Evolutionary conservation across 2,329 filamentous ascomycete genomes (phyloP).

Genomic region (Clonostachys rosea): DNA sequence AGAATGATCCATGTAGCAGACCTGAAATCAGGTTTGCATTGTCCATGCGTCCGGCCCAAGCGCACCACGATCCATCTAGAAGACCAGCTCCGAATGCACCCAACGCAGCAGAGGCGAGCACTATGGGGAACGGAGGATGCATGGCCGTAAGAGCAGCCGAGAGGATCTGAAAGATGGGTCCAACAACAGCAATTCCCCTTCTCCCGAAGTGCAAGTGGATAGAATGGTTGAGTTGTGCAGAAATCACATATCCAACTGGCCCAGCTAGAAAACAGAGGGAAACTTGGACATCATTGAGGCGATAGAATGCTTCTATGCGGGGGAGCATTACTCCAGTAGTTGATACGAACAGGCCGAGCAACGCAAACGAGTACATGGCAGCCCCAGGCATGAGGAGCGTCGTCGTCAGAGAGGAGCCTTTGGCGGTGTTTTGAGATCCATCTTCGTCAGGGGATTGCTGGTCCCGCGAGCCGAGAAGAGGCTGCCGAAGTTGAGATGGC

Average conservation of each 20-base stretch:
- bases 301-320: conserved; percentile 25
- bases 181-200: conserved; percentile 25
- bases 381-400: background rate
- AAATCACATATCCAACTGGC: conserved; percentile 35
- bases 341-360: conserved; percentile 16
- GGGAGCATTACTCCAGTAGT: conserved; percentile 17
- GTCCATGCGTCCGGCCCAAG: conserved; percentile 33
- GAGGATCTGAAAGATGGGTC: background rate
- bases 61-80: conserved; percentile 36
- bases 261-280: conserved; percentile 36
- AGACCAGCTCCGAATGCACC: conserved; percentile 30
- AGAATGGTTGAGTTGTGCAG: conserved; percentile 28
- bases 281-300: conserved; percentile 31
- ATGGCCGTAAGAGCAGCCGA: background rate
- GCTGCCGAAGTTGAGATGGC: no score
- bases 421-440: no score
- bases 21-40: conserved; percentile 22
- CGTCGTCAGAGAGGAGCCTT: no score
- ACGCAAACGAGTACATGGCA: conserved; percentile 10
- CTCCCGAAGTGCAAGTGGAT: conserved; percentile 34
- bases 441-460: no score
- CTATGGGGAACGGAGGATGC: background rate
- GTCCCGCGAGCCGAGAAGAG: no score
- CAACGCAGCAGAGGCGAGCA: conserved; percentile 7
- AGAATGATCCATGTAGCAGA: background rate